Conservation (phyloP, 2,329 filamentous ascomycete genomes). For the Hortaea sp. region DNA sequence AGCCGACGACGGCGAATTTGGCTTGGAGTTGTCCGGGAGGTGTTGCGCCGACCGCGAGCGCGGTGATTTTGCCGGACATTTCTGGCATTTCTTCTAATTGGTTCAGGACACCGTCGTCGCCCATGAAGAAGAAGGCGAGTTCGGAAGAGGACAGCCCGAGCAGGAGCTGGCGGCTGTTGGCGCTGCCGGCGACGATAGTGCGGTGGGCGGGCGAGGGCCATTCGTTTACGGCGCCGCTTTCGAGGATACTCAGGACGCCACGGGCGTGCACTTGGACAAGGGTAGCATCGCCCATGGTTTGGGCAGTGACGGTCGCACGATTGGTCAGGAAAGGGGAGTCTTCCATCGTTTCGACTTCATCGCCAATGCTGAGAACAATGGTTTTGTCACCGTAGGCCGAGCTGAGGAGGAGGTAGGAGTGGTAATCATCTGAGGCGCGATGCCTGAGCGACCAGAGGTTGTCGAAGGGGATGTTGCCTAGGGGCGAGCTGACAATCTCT, state of each 20-base stretch:
- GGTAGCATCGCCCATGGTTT: conserved; percentile 87
- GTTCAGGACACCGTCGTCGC: conserved; percentile 81
- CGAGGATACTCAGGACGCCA: conserved; percentile 83
- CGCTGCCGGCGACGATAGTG: conserved; percentile 87
- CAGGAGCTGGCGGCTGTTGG: conserved; percentile 86
- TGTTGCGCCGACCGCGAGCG: conserved; percentile 84
- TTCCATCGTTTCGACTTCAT: conserved; percentile 90
- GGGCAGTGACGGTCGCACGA: conserved; percentile 81
- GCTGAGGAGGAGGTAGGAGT: conserved; percentile 87
- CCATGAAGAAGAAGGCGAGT: conserved; percentile 97
- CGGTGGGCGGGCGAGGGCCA: conserved; percentile 91
- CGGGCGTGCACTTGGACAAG: conserved; percentile 94
- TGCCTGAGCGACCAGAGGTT: conserved; percentile 89
- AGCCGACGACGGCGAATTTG: conserved; percentile 89
- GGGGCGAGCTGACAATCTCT: conserved; percentile 39
- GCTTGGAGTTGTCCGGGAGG: conserved; percentile 82
- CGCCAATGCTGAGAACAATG: conserved; percentile 85
- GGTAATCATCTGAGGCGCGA: conserved; percentile 68
- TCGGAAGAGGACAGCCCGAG: conserved; percentile 92
- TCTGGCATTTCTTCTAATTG: conserved; percentile 69
- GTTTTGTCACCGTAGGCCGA: conserved; percentile 43
- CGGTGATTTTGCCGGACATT: conserved; percentile 92
- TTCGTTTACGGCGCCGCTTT: conserved; percentile 68
- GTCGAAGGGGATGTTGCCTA: conserved; percentile 22
- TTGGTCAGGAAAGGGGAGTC: conserved; percentile 87